Percentiles rank a stretch among this genome's conserved stretches.
Evolutionary conservation across 768 basidiomycete species (phyloP).

Genomic region (Glaciozyma martinii): DNA sequence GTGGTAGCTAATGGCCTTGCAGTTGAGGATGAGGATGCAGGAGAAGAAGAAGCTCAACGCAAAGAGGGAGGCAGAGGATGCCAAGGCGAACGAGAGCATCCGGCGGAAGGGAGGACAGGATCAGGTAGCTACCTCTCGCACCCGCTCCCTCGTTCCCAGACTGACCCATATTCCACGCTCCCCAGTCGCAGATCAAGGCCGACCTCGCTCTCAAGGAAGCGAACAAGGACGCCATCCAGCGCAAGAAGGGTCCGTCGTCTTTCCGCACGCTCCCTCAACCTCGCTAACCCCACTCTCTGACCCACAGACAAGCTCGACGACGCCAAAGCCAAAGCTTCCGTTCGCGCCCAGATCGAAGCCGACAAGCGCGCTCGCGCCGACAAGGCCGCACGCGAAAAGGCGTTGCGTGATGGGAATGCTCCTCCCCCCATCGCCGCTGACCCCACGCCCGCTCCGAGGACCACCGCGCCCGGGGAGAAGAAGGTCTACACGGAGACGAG

Average conservation of each 20-base stretch:
- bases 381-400: constrained; percentile 82
- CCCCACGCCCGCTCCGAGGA: constrained; percentile 40
- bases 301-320: constrained; percentile 78
- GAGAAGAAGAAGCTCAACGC: constrained; percentile 68
- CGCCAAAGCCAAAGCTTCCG: constrained; percentile 68
- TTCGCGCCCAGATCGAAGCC: constrained; percentile 89
- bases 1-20: background rate
- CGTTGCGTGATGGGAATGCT: constrained; percentile 68
- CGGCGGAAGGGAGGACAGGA: constrained; percentile 82
- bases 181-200: constrained; percentile 50
- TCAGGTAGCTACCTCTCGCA: constrained; percentile 39
- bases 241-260: background rate
- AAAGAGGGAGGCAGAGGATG: constrained; percentile 61
- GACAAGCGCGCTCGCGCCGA: constrained; percentile 84
- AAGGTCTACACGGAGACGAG: constrained; percentile 77
- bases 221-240: background rate
- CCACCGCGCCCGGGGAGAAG: constrained; percentile 42
- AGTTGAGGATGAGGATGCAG: constrained; percentile 63
- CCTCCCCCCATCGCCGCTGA: constrained; percentile 37
- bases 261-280: background rate
- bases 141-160: background rate
- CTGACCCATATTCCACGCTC: background rate
- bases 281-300: background rate
- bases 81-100: constrained; percentile 62
- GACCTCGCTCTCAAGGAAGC: constrained; percentile 44